phyloP scores from a whole-genome alignment of 164 flowering plant species.

The Vitis amurensis region DNA sequence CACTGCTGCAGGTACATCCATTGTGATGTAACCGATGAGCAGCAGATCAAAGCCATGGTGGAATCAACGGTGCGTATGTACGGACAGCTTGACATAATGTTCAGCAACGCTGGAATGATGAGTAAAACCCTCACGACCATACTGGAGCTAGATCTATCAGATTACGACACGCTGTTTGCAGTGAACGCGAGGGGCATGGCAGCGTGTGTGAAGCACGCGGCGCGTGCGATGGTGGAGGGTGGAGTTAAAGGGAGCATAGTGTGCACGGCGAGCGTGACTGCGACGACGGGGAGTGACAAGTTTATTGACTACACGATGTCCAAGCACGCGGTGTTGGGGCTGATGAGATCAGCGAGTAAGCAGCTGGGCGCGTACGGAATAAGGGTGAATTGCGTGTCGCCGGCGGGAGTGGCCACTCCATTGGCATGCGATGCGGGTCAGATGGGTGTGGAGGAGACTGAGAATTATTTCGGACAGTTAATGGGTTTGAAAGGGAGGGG shows the following conservation, averaged over 20 bases:
- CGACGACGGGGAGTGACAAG: slow-evolving; percentile 5
- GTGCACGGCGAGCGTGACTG: slow-evolving; percentile 48
- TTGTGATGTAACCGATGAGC: slow-evolving; percentile 44
- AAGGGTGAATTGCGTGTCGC: slow-evolving; percentile 56
- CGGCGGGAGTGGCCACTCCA: slow-evolving; percentile 40
- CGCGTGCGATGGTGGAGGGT: slow-evolving; percentile 49
- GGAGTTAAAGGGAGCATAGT: slow-evolving; percentile 38
- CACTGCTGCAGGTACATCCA: slow-evolving; percentile 23
- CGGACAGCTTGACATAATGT: slow-evolving; percentile 44
- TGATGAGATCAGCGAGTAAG: slow-evolving; percentile 37
- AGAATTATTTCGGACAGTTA: not conserved
- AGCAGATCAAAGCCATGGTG: slow-evolving; percentile 32
- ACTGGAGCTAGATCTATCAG: slow-evolving; percentile 33
- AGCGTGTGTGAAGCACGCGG: slow-evolving; percentile 54
- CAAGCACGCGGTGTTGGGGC: slow-evolving; percentile 55
- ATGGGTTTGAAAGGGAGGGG: slow-evolving; percentile 10
- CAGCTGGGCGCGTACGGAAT: slow-evolving; percentile 48
- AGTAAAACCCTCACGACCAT: slow-evolving; percentile 16
- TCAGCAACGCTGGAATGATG: slow-evolving; percentile 42
- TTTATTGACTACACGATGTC: slow-evolving; percentile 39
- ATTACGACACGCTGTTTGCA: slow-evolving; percentile 21
- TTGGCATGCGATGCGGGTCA: not conserved
- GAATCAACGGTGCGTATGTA: slow-evolving; percentile 21
- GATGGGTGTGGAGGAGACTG: slow-evolving; percentile 20
- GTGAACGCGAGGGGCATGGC: slow-evolving; percentile 47